Base-by-base conservation (phyloP, 1,284 basidiomycete genomes). In the Farysia itapuensis region DNA sequence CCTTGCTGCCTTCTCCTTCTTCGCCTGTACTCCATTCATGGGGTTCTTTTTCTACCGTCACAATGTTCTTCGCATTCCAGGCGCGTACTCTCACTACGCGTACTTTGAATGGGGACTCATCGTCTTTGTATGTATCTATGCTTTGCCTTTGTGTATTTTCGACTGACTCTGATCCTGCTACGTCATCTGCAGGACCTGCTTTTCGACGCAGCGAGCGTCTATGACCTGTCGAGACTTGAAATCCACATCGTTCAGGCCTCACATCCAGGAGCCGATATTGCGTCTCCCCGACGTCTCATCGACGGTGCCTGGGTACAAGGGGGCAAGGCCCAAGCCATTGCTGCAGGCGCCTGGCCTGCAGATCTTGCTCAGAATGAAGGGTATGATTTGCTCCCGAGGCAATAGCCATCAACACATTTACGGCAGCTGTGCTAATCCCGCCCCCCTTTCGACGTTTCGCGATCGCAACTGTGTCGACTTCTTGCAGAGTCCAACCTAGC, bases 21-120 rank as follows among this genome's bases (percentile, higher is more conserved):
- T 70, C 32, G 50, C 45, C 4, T 70, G 67, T 49, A 70, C 63
- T 8, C 72, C 72, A 0, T 66, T 66, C 38, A 75, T 75, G 72
- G 58, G 54, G 31, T 40, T 50, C 49, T 68, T 70, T 43, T 75
- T 68, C 26, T 63, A 70, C 28, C 53, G 52, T 6, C 70, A 75
- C 57, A 70, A 67, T 34, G 54, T 60, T 14, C 53, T 67, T 11
- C 52, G 50, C 32, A 64, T 72, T 15, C 67, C 67, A 7, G 71
- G 71, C 28, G 65, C 67, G 9, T 75, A 75, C 39, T 66, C 69
- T 4, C 33, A 51, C 39, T 73, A 75, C 21, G 52, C 71, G 12
- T 59, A 67, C 46, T 70, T 75, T n/a, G 72, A 75, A 25, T 73
- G 72, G 72, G 59, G 61, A 9, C 58, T 74, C 19, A 70, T 73